Percentiles rank a stretch among this genome's conserved stretches.
phyloP scores from a whole-genome alignment of 2,329 filamentous ascomycete species.

The Hawksworthiomyces lignivorus region DNA sequence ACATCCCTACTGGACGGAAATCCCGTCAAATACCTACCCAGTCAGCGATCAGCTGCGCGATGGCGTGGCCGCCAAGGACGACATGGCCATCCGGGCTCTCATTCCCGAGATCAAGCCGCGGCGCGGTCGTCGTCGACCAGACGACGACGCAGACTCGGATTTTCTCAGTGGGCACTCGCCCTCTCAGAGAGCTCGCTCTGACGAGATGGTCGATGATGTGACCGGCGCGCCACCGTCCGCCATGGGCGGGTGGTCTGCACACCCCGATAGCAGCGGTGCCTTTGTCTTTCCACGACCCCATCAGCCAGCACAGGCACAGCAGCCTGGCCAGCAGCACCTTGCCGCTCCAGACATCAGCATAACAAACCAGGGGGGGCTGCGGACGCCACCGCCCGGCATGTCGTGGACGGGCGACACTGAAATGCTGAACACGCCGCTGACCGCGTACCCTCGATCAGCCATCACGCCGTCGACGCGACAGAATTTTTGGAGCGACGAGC shows the following conservation, averaged over 20 bases:
- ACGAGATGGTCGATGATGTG: conserved; percentile 12
- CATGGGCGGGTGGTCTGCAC: conserved; percentile 42
- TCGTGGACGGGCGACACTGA: conserved; percentile 37
- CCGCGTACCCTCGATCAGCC: conserved; percentile 70
- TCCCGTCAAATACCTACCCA: conserved; percentile 59
- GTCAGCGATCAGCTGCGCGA: conserved; percentile 62
- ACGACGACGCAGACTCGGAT: conserved; percentile 44
- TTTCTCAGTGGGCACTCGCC: conserved; percentile 31
- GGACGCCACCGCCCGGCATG: conserved; percentile 23
- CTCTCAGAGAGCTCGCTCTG: conserved; percentile 53
- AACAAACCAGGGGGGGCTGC: conserved; percentile 17
- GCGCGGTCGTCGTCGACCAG: conserved; percentile 54
- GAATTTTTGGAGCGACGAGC: conserved; percentile 56
- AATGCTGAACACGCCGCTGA: conserved; percentile 52
- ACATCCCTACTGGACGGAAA: conserved; percentile 71
- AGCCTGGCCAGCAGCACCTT: not conserved
- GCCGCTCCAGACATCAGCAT: conserved; percentile 9
- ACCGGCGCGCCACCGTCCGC: conserved; percentile 43
- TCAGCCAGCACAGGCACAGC: not conserved
- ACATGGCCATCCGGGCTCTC: conserved; percentile 76
- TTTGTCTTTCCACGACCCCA: conserved; percentile 27
- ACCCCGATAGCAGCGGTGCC: conserved; percentile 31
- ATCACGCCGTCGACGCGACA: conserved; percentile 56
- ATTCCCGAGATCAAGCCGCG: conserved; percentile 66
- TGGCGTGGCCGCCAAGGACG: conserved; percentile 77